phyloP scores from a whole-genome alignment of 768 basidiomycete genomes.

The Kwoniella sp. region DNA sequence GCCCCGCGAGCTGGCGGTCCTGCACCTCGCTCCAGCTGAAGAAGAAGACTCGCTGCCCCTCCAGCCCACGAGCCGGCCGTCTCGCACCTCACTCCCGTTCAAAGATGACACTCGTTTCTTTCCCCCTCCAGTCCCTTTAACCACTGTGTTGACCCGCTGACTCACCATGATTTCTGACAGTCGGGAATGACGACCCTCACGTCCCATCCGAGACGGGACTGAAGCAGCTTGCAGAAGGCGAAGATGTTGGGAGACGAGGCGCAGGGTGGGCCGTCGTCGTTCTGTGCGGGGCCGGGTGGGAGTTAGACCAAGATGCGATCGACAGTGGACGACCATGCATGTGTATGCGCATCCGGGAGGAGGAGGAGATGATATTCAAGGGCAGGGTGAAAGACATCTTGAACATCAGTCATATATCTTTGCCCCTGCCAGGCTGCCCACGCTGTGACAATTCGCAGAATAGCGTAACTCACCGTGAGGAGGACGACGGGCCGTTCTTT shows the following conservation, averaged over 20 bases:
- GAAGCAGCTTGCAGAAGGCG: conserved; percentile 53
- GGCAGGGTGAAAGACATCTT: no score
- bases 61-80: no score
- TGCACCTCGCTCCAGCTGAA: no score
- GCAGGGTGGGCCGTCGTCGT: conserved; percentile 58
- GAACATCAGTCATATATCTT: no score
- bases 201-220: conserved; percentile 52
- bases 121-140: no score
- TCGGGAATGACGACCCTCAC: conserved; percentile 57
- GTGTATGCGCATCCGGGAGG: no score
- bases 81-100: no score
- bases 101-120: no score
- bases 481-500: conserved; percentile 45
- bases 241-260: conserved; percentile 57
- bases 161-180: conserved; percentile 56
- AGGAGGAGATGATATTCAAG: no score
- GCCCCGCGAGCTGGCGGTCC: no score
- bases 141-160: no score
- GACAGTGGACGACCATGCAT: not conserved
- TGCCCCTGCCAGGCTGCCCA: not conserved
- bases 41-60: no score
- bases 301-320: not conserved
- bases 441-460: not conserved
- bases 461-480: conserved; percentile 43
- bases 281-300: conserved; percentile 30